A percentile compares a stretch with the other conserved stretches of the same genome.
phyloP scores from a whole-genome alignment of 1,284 basidiomycete genomes.

The Kalmanozyma brasiliensis region DNA sequence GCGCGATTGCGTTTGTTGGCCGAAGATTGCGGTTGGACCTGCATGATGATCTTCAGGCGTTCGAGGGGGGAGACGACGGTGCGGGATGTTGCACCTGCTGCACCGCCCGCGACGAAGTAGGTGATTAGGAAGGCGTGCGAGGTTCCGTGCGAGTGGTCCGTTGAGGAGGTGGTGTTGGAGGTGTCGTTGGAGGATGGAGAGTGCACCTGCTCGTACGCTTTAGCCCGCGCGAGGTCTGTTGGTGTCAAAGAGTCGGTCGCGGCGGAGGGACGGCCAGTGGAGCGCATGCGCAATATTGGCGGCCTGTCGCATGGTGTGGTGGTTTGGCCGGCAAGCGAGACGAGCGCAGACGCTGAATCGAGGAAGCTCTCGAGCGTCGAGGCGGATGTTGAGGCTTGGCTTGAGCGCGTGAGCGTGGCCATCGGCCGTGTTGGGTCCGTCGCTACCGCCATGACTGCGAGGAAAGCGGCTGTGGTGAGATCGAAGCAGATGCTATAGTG shows the following conservation, averaged over 20 bases:
- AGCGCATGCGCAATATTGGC: slow-evolving; percentile 26
- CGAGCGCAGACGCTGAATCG: slow-evolving; percentile 15
- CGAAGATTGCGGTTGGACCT: slow-evolving; percentile 60
- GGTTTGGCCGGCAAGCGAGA: slow-evolving; percentile 3
- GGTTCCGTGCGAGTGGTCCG: slow-evolving; percentile 12
- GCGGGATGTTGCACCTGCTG: slow-evolving; percentile 74
- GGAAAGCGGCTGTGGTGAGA: background rate
- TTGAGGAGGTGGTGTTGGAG: background rate
- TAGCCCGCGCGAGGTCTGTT: slow-evolving; percentile 27
- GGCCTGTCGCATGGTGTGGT: slow-evolving; percentile 5
- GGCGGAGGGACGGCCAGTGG: background rate
- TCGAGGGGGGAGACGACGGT: slow-evolving; percentile 93
- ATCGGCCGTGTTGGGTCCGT: slow-evolving; percentile 10
- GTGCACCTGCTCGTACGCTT: slow-evolving; percentile 26
- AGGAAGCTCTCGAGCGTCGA: slow-evolving; percentile 46
- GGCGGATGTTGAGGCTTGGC: slow-evolving; percentile 40
- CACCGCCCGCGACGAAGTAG: slow-evolving; percentile 78
- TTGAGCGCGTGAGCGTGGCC: slow-evolving; percentile 26
- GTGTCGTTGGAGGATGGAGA: slow-evolving; percentile 8
- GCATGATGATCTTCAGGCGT: slow-evolving; percentile 92
- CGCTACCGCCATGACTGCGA: slow-evolving; percentile 1
- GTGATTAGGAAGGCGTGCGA: slow-evolving; percentile 51
- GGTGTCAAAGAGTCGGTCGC: slow-evolving; percentile 9
- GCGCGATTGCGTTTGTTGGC: slow-evolving; percentile 52
- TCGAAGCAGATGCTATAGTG: slow-evolving; percentile 1